Percentiles rank a stretch among this genome's conserved stretches.
phyloP scores from a whole-genome alignment of 805 yeast genomes.

The Zygoascus ofunaensis region DNA sequence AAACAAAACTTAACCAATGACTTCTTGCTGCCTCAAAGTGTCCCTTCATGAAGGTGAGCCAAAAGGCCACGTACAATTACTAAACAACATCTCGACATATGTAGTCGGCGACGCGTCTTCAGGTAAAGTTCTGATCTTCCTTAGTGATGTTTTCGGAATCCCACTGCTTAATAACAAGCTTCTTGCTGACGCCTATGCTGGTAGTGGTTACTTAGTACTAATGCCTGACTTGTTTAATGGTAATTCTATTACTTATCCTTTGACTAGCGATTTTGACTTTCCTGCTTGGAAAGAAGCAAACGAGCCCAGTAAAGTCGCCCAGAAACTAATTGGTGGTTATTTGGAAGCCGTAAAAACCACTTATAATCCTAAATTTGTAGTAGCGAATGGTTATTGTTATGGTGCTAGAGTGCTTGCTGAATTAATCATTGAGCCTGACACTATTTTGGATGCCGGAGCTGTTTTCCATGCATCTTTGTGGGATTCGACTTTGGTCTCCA shows the following conservation, averaged over 20 bases:
- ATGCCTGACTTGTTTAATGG: conserved; percentile 65
- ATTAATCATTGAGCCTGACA: conserved; percentile 33
- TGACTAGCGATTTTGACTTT: conserved; percentile 19
- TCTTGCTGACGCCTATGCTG: conserved; percentile 43
- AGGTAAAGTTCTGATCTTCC: conserved; percentile 47
- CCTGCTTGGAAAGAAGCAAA: conserved; percentile 50
- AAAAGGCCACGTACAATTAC: conserved; percentile 18
- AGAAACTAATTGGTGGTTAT: neutral
- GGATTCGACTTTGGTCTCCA: neutral
- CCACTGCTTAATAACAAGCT: conserved; percentile 47
- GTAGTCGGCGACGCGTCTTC: conserved; percentile 37
- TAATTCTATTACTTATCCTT: conserved; percentile 36
- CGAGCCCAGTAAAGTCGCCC: conserved; percentile 16
- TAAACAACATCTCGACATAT: conserved; percentile 35
- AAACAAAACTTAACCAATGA: too few species aligned
- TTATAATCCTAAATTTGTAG: conserved; percentile 40
- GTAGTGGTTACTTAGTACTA: conserved; percentile 51
- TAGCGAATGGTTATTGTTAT: conserved; percentile 70
- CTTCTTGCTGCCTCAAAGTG: conserved; percentile 27
- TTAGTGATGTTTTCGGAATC: conserved; percentile 64
- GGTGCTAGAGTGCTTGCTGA: conserved; percentile 47
- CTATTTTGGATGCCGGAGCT: conserved; percentile 45
- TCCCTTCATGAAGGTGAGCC: conserved; percentile 23
- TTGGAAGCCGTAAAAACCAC: conserved; percentile 33
- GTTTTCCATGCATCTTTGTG: conserved; percentile 80